Evolutionary conservation across 345 rosid species (phyloP), one percentile per base, ranked within the genome.

Genomic region (Ceriops zippeliana): DNA sequence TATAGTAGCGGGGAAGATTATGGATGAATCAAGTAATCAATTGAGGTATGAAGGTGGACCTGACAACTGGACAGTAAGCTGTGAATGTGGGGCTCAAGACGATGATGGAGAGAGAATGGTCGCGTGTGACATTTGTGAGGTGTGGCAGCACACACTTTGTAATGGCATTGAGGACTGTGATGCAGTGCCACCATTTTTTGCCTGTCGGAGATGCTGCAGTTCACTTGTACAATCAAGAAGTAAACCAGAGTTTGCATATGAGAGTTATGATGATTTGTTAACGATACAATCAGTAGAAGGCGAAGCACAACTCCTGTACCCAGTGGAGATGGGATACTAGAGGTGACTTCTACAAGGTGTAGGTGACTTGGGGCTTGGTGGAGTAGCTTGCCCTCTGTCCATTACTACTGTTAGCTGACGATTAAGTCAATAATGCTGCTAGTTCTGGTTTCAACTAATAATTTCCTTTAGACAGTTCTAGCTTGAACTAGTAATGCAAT

Each of bases 91-190:
- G 24, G 91, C 95, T 19, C 71, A 66, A 63, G 97, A 93, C 56
- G 98, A 93, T 42, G 98, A 93, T 70, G 98, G 97, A 31, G 97
- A 91, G 79, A 78, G 98, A 72, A 93, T 89, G 98, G 77, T 91
- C 8, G 86, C 95, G 0, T 89, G 98, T 53, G 98, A 93, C 30
- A 70, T 87, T 0, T 91, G 97, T 27, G 96, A 88, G 68, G 85
- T 85, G 61, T 93, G 98, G 98, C 97, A 91, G 66, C 98, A 93
- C 71, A 91, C 96, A 0, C 79, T 89, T 46, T 93, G 96, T 83
- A 81, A 83, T 28, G 96, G 89, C 1, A 88, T 93, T 21, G 80
- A 82, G 5, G 97, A 93, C 62, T 79, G 87, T 0, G 86, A 85
- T 66, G 81, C 78, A 38, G 86, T 85, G 60, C 96, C 97, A 2